These are phyloP conservation scores for Epichloe sibirici DNA, from an alignment of 2,329 filamentous ascomycete genomes.

Conservation along the genomic window DNA sequence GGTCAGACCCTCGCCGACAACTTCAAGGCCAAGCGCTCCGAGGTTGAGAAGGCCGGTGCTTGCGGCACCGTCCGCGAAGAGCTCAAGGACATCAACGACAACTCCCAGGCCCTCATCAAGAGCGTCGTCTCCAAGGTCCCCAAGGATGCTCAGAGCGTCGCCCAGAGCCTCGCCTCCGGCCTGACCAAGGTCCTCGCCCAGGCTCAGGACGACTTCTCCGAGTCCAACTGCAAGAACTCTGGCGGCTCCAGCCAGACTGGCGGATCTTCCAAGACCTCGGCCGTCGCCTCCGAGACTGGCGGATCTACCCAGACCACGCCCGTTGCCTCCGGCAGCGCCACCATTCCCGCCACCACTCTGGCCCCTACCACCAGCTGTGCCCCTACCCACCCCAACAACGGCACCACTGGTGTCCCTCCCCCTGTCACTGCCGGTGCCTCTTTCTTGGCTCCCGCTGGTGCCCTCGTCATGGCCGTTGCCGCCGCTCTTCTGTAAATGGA, in stretches of 20 bases:
- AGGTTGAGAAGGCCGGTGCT: constrained; percentile 16
- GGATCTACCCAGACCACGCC: neutral
- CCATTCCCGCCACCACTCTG: constrained; percentile 1
- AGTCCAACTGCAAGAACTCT: constrained; percentile 18
- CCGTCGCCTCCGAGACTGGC: constrained; percentile 1
- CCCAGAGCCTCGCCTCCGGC: constrained; percentile 13
- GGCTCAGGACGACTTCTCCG: constrained; percentile 14
- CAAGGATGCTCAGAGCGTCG: constrained; percentile 15
- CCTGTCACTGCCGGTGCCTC: constrained; percentile 9
- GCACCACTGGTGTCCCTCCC: constrained; percentile 1
- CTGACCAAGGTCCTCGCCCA: constrained; percentile 14
- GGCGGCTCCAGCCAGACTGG: neutral
- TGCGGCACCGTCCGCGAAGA: constrained; percentile 16
- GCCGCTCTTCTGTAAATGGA: constrained; percentile 6
- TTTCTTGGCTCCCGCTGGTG: constrained; percentile 9
- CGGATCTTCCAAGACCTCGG: neutral
- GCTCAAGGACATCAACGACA: constrained; percentile 13
- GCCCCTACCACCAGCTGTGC: constrained; percentile 1
- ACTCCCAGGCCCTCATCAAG: constrained; percentile 17
- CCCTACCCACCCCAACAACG: constrained; percentile 4
- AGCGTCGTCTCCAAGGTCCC: constrained; percentile 19
- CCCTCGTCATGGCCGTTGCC: constrained; percentile 8
- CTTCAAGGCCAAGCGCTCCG: constrained; percentile 16
- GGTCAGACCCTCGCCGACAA: constrained; percentile 13
- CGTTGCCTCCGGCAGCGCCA: neutral